These are phyloP conservation scores for Panaeolus cyanescens DNA, from an alignment of 768 basidiomycete genomes.

Conservation along the genomic window DNA sequence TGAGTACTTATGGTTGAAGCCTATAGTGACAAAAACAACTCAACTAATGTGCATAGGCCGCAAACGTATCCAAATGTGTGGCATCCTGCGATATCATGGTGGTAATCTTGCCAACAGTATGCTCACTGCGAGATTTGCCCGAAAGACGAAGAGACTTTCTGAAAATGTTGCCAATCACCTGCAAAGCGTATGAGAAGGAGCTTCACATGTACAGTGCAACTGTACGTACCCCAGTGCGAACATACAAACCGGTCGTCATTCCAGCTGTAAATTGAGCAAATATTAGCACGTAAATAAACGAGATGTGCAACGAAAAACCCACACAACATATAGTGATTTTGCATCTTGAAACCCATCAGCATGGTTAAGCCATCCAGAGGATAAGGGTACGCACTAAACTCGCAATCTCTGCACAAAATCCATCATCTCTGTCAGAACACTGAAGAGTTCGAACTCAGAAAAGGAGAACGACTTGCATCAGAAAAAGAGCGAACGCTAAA, in stretches of 20 bases:
- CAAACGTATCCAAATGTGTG: conserved; percentile 51
- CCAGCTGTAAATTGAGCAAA: too few species aligned
- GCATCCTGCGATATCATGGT: conserved; percentile 72
- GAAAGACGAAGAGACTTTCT: conserved; percentile 72
- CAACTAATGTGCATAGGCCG: conserved; percentile 43
- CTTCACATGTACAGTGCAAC: not conserved
- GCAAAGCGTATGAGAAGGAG: not conserved
- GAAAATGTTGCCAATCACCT: conserved; percentile 53
- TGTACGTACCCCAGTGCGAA: conserved; percentile 45
- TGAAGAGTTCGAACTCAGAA: not conserved
- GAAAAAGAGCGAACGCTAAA: conserved; percentile 55
- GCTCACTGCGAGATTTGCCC: conserved; percentile 55
- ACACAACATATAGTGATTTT: conserved; percentile 46
- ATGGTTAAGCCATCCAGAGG: too few species aligned
- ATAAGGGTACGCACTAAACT: conserved; percentile 44
- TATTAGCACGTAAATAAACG: too few species aligned
- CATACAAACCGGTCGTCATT: conserved; percentile 49
- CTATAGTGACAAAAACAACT: conserved; percentile 14
- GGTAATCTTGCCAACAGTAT: conserved; percentile 66
- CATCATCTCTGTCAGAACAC: not conserved
- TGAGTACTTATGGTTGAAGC: not conserved
- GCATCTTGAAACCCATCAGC: conserved; percentile 27
- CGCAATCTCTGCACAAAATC: conserved; percentile 35
- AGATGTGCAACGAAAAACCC: too few species aligned
- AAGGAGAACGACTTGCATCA: conserved; percentile 48